Evolutionary conservation across 306 rosid genomes (phyloP).

Genomic region (Trifolium subterraneum): DNA sequence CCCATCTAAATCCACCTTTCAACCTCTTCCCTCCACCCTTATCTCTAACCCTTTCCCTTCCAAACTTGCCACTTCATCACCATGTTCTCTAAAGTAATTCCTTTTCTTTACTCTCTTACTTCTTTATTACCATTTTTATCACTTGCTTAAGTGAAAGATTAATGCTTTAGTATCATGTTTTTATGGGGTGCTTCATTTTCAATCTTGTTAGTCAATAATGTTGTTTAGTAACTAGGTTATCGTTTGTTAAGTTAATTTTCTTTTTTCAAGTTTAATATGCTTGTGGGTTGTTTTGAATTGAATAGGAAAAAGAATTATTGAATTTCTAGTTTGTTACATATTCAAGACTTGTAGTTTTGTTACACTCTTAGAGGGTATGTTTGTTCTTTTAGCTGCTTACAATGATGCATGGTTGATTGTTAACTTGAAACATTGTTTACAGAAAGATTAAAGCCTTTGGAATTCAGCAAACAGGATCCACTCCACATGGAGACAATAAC

Average conservation of each 20-base stretch:
- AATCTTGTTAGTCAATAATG: not conserved
- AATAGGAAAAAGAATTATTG: not conserved
- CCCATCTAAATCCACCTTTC: slow-evolving; percentile 23
- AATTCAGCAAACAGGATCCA: slow-evolving; percentile 13
- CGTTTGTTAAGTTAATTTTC: not conserved
- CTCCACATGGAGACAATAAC: slow-evolving; percentile 8
- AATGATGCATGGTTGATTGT: slow-evolving; percentile 33
- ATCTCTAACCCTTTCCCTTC: slow-evolving; percentile 31
- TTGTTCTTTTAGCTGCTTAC: slow-evolving; percentile 22
- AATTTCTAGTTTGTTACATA: not conserved
- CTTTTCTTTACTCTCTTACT: not conserved
- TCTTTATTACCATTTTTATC: not conserved
- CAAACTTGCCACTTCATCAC: not conserved
- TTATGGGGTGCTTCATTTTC: slow-evolving; percentile 14
- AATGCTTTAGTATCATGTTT: not conserved
- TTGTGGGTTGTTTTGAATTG: not conserved
- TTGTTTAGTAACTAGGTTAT: slow-evolving; percentile 7
- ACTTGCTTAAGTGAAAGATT: not conserved
- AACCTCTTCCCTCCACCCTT: slow-evolving; percentile 32
- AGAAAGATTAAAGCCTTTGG: slow-evolving; percentile 40
- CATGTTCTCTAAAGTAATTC: slow-evolving; percentile 38
- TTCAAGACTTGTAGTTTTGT: slow-evolving; percentile 35
- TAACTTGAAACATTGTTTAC: slow-evolving; percentile 21
- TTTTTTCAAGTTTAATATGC: not conserved
- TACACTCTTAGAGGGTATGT: slow-evolving; percentile 26